Evolutionary conservation across 305 asterid species (phyloP).

Genomic region (Solanum hybrid): DNA sequence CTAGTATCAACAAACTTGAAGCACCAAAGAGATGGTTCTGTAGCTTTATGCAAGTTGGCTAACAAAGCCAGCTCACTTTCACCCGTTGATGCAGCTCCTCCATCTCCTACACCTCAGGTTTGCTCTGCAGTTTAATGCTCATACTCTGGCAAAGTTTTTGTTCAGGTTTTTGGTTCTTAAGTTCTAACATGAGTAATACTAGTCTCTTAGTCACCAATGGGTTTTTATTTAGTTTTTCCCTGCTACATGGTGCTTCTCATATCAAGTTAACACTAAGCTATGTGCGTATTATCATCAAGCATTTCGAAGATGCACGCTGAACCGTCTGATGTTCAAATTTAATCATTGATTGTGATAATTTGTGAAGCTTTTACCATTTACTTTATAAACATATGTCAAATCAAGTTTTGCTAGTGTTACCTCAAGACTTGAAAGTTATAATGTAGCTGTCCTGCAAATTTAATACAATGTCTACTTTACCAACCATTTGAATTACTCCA

Average conservation of each 20-base stretch:
- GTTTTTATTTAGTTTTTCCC: neutral
- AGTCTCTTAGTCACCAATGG: neutral
- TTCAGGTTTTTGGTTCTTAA: neutral
- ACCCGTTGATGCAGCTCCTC: conserved; percentile 91
- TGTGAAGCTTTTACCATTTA: neutral
- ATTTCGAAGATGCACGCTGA: neutral
- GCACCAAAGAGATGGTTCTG: conserved; percentile 72
- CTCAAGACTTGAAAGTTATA: neutral
- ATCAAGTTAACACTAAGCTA: neutral
- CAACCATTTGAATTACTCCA: neutral
- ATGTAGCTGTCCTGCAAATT: neutral
- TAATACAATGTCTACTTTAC: neutral
- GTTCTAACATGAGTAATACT: neutral
- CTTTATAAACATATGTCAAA: neutral
- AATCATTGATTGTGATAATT: neutral
- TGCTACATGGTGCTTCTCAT: neutral
- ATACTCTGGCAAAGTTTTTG: neutral
- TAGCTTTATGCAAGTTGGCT: conserved; percentile 78
- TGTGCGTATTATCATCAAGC: neutral
- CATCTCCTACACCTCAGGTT: conserved; percentile 92
- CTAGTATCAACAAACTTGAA: conserved; percentile 58
- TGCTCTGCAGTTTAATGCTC: neutral
- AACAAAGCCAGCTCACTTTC: conserved; percentile 73
- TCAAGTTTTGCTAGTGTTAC: neutral
- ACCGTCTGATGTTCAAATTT: neutral